Evolutionary conservation across 2,329 filamentous ascomycete genomes (phyloP), one percentile per base, ranked within the genome.

Genomic region (Botrytis elliptica): DNA sequence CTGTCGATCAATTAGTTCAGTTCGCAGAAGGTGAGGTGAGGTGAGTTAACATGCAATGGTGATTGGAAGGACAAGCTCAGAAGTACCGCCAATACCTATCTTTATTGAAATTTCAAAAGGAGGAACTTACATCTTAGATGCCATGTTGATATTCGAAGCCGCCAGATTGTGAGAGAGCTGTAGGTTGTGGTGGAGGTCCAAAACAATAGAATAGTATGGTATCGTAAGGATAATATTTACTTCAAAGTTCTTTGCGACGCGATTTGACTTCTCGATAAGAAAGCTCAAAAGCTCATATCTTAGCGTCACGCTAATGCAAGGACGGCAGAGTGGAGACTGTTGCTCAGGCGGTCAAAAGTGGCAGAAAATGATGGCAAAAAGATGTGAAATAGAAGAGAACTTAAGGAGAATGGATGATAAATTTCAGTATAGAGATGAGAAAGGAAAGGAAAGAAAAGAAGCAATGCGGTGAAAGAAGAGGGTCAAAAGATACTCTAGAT

Each of bases 1-100:
- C 79, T 81, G 66, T 74, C 33, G 38, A 73, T 38, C 12, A 67
- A 72, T 78, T 65, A 78, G 77, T 57, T 71, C 65, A 29, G 5
- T 40, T 42, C n/a, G 8, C 10, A 49, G 7, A 57, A 38, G 40
- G 33, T 18, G 36, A 40, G 20, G 18, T 33, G 36, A 40, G 20
- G 18, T n/a, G 40, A 46, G 22, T n/a, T 59, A 20, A 22, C 22
- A 57, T 36, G 64, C 60, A 22, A 44, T 14, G 10, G 25, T 69
- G 25, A 38, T 7, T 44, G 25, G 49, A 55, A n/a, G 12, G 14
- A 44, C 1, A 68, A 33, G 66, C 25, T 44, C 38, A 42, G 22
- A 42, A 20, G 44, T 6, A 29, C n/a, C 10, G 18, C 25, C n/a
- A 57, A 29, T 4, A 33, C 18, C 18, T 29, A 33, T 42, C 22